A percentile compares a stretch with the other conserved stretches of the same genome.
phyloP scores from a whole-genome alignment of 2,329 filamentous ascomycete genomes.

The Cercospora canescens region DNA sequence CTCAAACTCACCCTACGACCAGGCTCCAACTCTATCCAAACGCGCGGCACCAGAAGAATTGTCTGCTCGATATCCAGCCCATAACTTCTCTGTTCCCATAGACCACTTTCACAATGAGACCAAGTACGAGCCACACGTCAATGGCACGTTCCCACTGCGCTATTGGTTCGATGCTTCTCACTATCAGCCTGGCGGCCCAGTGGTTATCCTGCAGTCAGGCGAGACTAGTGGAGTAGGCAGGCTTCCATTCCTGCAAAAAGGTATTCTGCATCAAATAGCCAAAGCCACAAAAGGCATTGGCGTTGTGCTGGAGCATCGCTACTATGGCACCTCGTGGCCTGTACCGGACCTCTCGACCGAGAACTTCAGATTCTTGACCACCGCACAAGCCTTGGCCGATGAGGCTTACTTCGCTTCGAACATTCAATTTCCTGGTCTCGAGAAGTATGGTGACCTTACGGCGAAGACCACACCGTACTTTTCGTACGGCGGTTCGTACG shows the following conservation, averaged over 20 bases:
- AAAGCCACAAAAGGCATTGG: constrained; percentile 72
- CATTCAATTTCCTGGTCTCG: constrained; percentile 68
- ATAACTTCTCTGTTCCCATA: constrained; percentile 60
- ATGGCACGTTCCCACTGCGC: constrained; percentile 67
- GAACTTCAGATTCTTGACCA: constrained; percentile 78
- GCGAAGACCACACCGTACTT: constrained; percentile 69
- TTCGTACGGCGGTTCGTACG: constrained; percentile 81
- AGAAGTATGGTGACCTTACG: constrained; percentile 63
- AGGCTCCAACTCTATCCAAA: constrained; percentile 14
- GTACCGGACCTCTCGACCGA: constrained; percentile 64
- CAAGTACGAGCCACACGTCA: constrained; percentile 72
- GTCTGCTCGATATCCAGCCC: constrained; percentile 44
- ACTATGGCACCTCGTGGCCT: constrained; percentile 78
- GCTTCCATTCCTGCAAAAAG: constrained; percentile 72
- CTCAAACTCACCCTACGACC: neutral
- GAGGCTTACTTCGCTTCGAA: constrained; percentile 77
- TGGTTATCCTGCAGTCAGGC: constrained; percentile 74
- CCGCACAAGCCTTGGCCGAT: constrained; percentile 80
- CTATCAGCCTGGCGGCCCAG: constrained; percentile 76
- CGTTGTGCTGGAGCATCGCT: constrained; percentile 82
- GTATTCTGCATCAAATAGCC: constrained; percentile 70
- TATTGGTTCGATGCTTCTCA: constrained; percentile 82
- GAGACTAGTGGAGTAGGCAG: constrained; percentile 66
- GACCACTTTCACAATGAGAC: constrained; percentile 85
- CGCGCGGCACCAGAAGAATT: constrained; percentile 34